Conservation (phyloP, 73 alveolate species). For the Tetrahymena elliotti region DNA sequence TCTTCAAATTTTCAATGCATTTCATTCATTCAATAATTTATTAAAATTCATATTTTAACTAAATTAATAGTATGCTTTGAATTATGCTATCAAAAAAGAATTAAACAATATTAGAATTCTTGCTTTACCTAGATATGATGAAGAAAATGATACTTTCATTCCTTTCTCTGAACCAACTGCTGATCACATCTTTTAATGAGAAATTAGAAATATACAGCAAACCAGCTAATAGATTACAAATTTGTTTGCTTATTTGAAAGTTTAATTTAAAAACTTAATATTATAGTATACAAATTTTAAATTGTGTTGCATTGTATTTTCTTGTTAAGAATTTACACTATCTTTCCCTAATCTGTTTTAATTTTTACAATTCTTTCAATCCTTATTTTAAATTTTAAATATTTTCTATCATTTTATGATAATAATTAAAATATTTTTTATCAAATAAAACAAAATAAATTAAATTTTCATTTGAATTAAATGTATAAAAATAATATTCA, state of each 20-base stretch:
- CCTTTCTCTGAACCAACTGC: not conserved
- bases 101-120: not conserved
- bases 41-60: no score
- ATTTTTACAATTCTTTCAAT: no score
- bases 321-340: not conserved
- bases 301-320: not conserved
- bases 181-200: not conserved
- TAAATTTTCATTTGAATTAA: no score
- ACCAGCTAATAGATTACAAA: no score
- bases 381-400: no score
- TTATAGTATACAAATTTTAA: not conserved
- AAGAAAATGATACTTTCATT: not conserved
- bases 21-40: no score
- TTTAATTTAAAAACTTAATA: not conserved
- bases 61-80: not conserved
- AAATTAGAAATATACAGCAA: not conserved
- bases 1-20: no score
- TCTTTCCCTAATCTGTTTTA: not conserved
- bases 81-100: not conserved
- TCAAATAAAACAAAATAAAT: no score
- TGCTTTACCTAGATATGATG: conserved; percentile 1
- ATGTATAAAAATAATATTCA: no score
- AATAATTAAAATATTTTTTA: no score
- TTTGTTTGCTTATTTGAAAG: not conserved
- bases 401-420: no score